Percentiles rank a stretch among this genome's conserved stretches.
phyloP scores from a whole-genome alignment of 2,329 filamentous ascomycete genomes.

The Fusarium palustre region DNA sequence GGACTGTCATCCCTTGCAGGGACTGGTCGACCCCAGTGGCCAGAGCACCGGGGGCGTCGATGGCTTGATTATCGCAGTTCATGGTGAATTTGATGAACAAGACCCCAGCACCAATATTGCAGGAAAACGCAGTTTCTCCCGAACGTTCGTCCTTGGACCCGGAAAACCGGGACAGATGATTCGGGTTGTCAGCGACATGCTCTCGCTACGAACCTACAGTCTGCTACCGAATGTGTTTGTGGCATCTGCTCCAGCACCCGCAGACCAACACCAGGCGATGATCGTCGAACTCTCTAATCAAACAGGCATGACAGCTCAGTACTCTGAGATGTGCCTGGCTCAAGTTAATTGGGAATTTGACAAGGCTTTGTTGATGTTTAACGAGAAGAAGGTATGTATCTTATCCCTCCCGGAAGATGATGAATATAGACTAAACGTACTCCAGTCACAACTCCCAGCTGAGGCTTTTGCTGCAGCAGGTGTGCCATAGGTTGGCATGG shows the following conservation, averaged over 20 bases:
- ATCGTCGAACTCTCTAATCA: slow-evolving; percentile 79
- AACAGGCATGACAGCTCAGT: slow-evolving; percentile 84
- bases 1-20: slow-evolving; percentile 80
- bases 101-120: slow-evolving; percentile 66
- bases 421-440: slow-evolving; percentile 22
- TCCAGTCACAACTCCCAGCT: slow-evolving; percentile 59
- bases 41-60: slow-evolving; percentile 75
- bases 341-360: slow-evolving; percentile 85
- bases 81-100: slow-evolving; percentile 85
- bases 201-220: slow-evolving; percentile 76
- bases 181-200: slow-evolving; percentile 82
- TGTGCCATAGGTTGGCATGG: slow-evolving; percentile 29
- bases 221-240: slow-evolving; percentile 60
- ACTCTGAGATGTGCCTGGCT: slow-evolving; percentile 82
- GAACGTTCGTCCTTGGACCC: slow-evolving; percentile 82
- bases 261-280: slow-evolving; percentile 72
- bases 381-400: slow-evolving; percentile 74
- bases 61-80: slow-evolving; percentile 81
- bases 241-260: slow-evolving; percentile 42
- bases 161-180: slow-evolving; percentile 73
- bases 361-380: slow-evolving; percentile 79
- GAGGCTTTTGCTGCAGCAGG: slow-evolving; percentile 57
- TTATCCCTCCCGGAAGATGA: background rate
- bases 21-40: slow-evolving; percentile 76
- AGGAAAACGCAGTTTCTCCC: slow-evolving; percentile 81